phyloP scores from a whole-genome alignment of 768 basidiomycete genomes.

The Tylopilus sp. region DNA sequence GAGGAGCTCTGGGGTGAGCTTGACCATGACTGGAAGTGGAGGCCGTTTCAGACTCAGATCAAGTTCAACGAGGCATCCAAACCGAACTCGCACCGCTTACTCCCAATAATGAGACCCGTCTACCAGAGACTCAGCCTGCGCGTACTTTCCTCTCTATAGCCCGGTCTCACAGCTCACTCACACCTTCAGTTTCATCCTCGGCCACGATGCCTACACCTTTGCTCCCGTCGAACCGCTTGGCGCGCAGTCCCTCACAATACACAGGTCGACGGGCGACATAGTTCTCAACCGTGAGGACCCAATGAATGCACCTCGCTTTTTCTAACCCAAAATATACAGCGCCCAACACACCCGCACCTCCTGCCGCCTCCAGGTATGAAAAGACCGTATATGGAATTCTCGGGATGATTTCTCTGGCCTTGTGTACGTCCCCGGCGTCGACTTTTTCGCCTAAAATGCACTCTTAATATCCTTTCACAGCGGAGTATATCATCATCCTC shows the following conservation, averaged over 20 bases:
- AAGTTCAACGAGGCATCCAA: slow-evolving; percentile 17
- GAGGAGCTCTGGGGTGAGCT: slow-evolving; percentile 92
- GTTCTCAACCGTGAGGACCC: slow-evolving; percentile 58
- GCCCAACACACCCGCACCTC: slow-evolving; percentile 50
- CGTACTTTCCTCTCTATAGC: slow-evolving; percentile 17
- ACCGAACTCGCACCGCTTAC: slow-evolving; percentile 3
- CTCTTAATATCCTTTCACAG: slow-evolving; percentile 37
- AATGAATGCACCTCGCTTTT: not conserved
- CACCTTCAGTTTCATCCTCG: slow-evolving; percentile 55
- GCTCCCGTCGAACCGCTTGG: slow-evolving; percentile 60
- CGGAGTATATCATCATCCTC: slow-evolving; percentile 90
- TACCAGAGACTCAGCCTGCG: slow-evolving; percentile 75
- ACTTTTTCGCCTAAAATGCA: not conserved
- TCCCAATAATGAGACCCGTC: slow-evolving; percentile 54
- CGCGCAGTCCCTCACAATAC: slow-evolving; percentile 65
- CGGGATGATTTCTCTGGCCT: slow-evolving; percentile 70
- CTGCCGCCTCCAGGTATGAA: slow-evolving; percentile 54
- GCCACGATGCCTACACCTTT: slow-evolving; percentile 74
- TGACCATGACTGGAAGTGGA: slow-evolving; percentile 50
- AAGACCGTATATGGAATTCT: slow-evolving; percentile 73
- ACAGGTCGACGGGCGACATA: slow-evolving; percentile 73
- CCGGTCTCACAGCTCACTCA: not conserved
- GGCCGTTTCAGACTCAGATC: slow-evolving; percentile 36
- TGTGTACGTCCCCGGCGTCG: slow-evolving; percentile 49
- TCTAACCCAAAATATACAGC: slow-evolving; percentile 33